A percentile compares a stretch with the other conserved stretches of the same genome.
These are phyloP conservation scores for Cladosporium velox DNA, from an alignment of 2,329 filamentous ascomycete species.

Conservation along the genomic window DNA sequence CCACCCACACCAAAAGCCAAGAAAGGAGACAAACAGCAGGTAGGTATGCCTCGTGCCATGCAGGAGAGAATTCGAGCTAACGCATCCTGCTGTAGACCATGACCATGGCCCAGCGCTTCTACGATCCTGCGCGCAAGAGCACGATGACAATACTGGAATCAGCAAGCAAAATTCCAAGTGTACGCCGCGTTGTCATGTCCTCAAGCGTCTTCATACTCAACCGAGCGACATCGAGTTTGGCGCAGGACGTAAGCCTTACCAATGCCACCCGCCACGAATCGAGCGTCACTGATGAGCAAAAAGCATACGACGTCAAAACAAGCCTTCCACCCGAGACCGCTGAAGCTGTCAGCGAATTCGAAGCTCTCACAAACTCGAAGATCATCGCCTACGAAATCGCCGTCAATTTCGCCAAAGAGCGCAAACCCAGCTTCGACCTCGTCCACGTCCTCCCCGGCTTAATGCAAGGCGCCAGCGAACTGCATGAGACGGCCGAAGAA, in stretches of 20 bases:
- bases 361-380: constrained; percentile 26
- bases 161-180: constrained; percentile 22
- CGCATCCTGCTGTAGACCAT: neutral
- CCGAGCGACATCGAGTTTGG: neutral
- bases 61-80: neutral
- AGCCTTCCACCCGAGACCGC: neutral
- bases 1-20: neutral
- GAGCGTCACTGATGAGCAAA: neutral
- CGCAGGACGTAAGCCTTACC: neutral
- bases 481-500: constrained; percentile 25
- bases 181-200: constrained; percentile 47
- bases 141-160: neutral
- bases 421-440: constrained; percentile 27
- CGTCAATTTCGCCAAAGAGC: constrained; percentile 22
- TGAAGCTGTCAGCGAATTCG: neutral
- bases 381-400: constrained; percentile 22
- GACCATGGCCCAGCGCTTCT: neutral
- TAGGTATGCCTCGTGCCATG: neutral
- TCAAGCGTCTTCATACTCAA: constrained; percentile 1
- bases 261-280: neutral
- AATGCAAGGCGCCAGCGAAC: constrained; percentile 30
- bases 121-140: neutral
- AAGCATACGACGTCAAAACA: neutral
- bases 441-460: constrained; percentile 28
- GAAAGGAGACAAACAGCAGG: neutral